Evolutionary conservation across 352 stramenopile species (phyloP).

Genomic region (Globisporangium heterothallicum): DNA sequence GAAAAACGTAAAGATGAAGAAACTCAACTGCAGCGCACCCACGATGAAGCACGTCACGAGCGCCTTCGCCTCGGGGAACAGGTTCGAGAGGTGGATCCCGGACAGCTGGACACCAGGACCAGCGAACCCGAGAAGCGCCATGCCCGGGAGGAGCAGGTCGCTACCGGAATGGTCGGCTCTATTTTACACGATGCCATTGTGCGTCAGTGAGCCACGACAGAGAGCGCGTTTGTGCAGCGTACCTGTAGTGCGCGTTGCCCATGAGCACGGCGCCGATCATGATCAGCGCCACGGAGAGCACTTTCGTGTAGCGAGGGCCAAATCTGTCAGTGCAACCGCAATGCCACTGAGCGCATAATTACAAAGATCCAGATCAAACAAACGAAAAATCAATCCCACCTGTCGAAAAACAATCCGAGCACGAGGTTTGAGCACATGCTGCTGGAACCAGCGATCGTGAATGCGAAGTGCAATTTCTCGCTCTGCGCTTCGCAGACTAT

Average conservation of each 20-base stretch:
- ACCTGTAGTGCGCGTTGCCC: slow-evolving; percentile 40
- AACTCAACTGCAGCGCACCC: slow-evolving; percentile 61
- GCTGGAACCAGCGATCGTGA: slow-evolving; percentile 50
- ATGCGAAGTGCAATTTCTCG: slow-evolving; percentile 50
- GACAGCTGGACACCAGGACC: slow-evolving; percentile 61
- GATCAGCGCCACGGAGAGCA: slow-evolving; percentile 41
- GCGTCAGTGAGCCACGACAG: not conserved
- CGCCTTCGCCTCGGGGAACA: slow-evolving; percentile 63
- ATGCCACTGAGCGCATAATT: not conserved
- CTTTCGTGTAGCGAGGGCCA: slow-evolving; percentile 47
- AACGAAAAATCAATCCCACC: slow-evolving; percentile 14
- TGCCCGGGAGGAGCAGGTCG: slow-evolving; percentile 52
- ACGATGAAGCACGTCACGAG: slow-evolving; percentile 70
- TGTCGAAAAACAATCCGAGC: slow-evolving; percentile 58
- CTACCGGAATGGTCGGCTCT: slow-evolving; percentile 26
- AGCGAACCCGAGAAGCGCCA: slow-evolving; percentile 58
- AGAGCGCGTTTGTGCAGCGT: slow-evolving; percentile 16
- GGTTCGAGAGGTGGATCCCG: slow-evolving; percentile 69
- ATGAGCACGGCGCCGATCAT: slow-evolving; percentile 42
- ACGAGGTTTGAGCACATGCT: slow-evolving; percentile 64
- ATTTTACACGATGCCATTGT: slow-evolving; percentile 1
- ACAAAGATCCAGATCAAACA: not conserved
- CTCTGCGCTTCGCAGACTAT: slow-evolving; percentile 50
- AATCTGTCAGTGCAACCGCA: slow-evolving; percentile 32
- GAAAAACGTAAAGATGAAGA: slow-evolving; percentile 71